These are phyloP conservation scores for Marasmius sp. DNA, from an alignment of 1,284 basidiomycete genomes.

Conservation along the genomic window DNA sequence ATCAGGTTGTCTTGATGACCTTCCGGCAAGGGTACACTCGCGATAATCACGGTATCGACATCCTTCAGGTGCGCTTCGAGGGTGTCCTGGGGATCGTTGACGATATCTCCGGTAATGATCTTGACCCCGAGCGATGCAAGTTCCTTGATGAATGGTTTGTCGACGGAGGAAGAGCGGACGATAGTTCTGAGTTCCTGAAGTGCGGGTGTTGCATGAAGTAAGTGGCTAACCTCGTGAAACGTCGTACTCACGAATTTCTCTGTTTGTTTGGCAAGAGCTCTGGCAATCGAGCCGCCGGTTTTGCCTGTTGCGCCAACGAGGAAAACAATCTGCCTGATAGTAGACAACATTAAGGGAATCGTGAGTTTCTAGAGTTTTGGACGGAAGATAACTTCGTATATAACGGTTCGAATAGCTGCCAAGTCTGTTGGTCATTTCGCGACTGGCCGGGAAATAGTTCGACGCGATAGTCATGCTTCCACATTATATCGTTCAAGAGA, in stretches of 20 bases:
- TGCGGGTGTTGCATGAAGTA: not conserved
- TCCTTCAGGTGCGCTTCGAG: not conserved
- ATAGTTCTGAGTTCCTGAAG: not conserved
- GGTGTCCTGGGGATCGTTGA: not conserved
- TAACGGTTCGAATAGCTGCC: no score
- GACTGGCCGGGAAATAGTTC: no score
- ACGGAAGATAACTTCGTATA: no score
- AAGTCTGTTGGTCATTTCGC: no score
- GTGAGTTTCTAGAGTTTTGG: no score
- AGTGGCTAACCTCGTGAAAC: not conserved
- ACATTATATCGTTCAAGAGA: no score
- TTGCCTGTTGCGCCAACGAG: not conserved
- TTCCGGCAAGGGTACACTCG: not conserved
- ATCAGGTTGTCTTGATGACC: not conserved
- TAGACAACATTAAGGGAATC: no score
- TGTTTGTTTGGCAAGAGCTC: not conserved
- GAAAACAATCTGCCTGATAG: not conserved
- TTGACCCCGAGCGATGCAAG: not conserved
- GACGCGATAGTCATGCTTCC: no score
- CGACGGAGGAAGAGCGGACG: not conserved
- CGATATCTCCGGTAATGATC: conserved; percentile 4
- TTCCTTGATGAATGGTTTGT: not conserved
- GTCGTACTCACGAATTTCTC: not conserved
- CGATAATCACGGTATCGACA: not conserved
- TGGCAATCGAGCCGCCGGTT: not conserved